Evolutionary conservation across 2,329 filamentous ascomycete genomes (phyloP), one percentile per base, ranked within the genome.

Genomic region (Pseudocercospora eumusae): DNA sequence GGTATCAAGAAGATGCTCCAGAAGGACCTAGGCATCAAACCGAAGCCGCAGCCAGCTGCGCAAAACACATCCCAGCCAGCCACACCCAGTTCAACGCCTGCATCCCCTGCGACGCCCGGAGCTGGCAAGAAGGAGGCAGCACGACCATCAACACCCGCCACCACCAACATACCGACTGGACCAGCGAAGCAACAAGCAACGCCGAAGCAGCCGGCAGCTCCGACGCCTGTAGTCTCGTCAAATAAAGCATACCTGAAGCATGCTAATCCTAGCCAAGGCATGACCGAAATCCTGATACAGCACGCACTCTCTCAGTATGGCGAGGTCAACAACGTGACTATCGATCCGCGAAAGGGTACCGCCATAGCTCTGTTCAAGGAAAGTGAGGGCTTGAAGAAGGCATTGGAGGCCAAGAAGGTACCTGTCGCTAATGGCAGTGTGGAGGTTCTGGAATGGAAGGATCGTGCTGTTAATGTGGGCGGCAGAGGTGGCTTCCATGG

Each of bases 311-410:
- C 87, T 49, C 76, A 79, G 0, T 96, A 92, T 69, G 93, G 93
- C 1, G 76, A 84, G 1, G 85, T 97, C 50, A 85, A 85, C 0
- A 89, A 86, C 67, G 91, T 96, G 18, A 93, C 97, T 70, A 93
- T 98, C 58, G 93, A 98, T 74, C 93, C 92, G 75, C 90, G 93
- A 71, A 97, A 97, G 75, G 92, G 92, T 0, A 96, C 96, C 71
- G 93, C 92, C 2, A 96, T 97, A 74, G 88, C 96, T 42, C 91
- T 96, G 66, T 98, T 97, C 78, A 84, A 85, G 9, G 87, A 92
- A 21, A 83, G 88, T 0, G 86, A 88, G 8, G 83, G 84, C 9
- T 81, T 98, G 25, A 85, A 85, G 69, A 92, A 90, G 71, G 93
- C 93, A 4, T 87, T 96, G 72, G 84, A 86, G 15, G 90, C 90